Conservation (phyloP, 768 basidiomycete genomes). For the Phylloporus sp. region DNA sequence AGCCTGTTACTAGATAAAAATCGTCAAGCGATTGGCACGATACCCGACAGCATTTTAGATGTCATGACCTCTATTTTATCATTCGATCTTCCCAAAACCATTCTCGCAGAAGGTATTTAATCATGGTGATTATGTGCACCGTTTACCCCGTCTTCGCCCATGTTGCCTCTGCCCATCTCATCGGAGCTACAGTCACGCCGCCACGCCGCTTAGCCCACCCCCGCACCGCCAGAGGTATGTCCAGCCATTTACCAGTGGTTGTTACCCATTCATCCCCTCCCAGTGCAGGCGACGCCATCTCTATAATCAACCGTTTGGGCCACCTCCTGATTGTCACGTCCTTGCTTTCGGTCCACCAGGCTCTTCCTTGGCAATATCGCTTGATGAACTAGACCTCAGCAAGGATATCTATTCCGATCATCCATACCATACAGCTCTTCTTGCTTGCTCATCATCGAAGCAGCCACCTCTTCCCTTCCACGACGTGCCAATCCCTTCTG, state of each 20-base stretch:
- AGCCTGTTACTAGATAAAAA: too few species aligned
- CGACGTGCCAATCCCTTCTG: constrained; percentile 12
- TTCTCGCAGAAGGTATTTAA: too few species aligned
- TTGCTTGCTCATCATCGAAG: constrained; percentile 27
- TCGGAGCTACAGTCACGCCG: too few species aligned
- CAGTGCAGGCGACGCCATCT: constrained; percentile 67
- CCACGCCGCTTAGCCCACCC: too few species aligned
- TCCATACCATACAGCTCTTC: constrained; percentile 15
- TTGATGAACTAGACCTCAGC: constrained; percentile 47
- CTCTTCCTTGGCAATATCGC: constrained; percentile 49
- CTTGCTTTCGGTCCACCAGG: constrained; percentile 38
- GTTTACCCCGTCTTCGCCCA: too few species aligned
- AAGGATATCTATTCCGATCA: constrained; percentile 24
- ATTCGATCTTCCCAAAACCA: too few species aligned
- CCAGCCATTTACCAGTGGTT: neutral
- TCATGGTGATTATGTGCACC: too few species aligned
- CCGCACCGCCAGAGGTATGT: constrained; percentile 71
- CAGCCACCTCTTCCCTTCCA: constrained; percentile 26
- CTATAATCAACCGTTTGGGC: constrained; percentile 9
- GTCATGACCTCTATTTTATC: too few species aligned
- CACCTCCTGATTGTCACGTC: constrained; percentile 28
- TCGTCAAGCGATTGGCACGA: too few species aligned
- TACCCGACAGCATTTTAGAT: too few species aligned
- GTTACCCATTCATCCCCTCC: neutral
- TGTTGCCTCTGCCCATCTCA: too few species aligned